Base-by-base conservation (phyloP, 305 asterid species). In the Fraxinus sp. region DNA sequence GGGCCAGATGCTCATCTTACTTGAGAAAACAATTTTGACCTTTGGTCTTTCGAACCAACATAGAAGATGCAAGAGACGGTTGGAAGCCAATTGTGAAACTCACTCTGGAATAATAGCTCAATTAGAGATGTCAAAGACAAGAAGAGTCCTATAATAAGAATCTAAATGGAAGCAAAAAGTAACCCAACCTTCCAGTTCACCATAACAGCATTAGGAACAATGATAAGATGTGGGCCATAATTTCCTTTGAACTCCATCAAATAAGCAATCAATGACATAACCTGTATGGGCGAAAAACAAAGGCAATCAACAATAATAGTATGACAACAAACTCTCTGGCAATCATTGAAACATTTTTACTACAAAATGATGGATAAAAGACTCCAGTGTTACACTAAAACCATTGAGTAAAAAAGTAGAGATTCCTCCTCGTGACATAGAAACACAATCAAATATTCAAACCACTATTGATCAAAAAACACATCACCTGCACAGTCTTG, bases 171-270 rank as follows among this genome's bases (percentile, higher is more conserved):
- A 81, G 70, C 77, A 68, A 55, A 49, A 83, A 81, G 64, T 77
- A 76, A 46, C 66, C 82, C 80, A 76, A 95, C 99, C 98, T 97
- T 97, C 99, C 99, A 97, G 91, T 97, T 97, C 81, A 97, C 99
- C 80, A 97, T 89, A 86, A 97, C 99, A 85, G 99, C 99, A 91
- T 97, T 97, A 77, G 99, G 99, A 84, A 97, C 99, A 86, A 97
- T 91, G 83, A 97, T 95, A 20, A 97, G 97, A 90, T 97, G 99
- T 24, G 99, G 99, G 16, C 99, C 99, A 87, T 97, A 97, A 86
- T 97, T 97, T 81, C 98, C 97, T 90, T 97, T 97, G 87, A 93
- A 95, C 92, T 97, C 99, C 99, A 97, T 97, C 78, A 97, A 85
- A 87, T 95, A 92, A 64, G 98, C 99, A 92, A 97, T 90, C 87